Evolutionary conservation across 176 grass and related monocot species (phyloP).

Genomic region (Oryza longistaminata): DNA sequence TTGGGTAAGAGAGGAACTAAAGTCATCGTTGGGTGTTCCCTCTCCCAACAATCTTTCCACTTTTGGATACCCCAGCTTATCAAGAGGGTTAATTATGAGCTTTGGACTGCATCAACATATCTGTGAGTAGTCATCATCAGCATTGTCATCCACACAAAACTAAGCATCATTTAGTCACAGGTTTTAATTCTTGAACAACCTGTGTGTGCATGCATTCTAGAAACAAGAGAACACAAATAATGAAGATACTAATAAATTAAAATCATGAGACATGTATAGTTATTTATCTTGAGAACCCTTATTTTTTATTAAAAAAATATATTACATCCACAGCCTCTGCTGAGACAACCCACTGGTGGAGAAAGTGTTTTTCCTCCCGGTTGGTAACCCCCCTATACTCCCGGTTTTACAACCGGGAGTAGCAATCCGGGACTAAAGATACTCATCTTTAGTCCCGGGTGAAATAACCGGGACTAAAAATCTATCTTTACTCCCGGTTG

Average conservation of each 20-base stretch:
- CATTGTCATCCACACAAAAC: conserved; percentile 24
- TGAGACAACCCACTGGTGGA: too few species aligned
- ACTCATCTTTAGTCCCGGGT: too few species aligned
- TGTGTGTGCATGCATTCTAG: not conserved
- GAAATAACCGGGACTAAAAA: too few species aligned
- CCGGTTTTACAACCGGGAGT: too few species aligned
- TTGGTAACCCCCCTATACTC: too few species aligned
- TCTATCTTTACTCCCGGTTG: too few species aligned
- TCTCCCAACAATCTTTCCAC: conserved; percentile 32
- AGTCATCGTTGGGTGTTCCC: conserved; percentile 27
- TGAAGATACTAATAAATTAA: not conserved
- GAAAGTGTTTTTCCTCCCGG: too few species aligned
- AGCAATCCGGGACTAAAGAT: too few species aligned
- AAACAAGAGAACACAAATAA: not conserved
- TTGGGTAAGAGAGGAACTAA: conserved; percentile 15
- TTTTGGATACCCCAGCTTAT: conserved; percentile 13
- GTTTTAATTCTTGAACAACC: not conserved
- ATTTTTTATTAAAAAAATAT: too few species aligned
- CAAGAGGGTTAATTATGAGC: conserved; percentile 28
- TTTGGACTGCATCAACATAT: conserved; percentile 28
- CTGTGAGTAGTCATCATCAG: conserved; percentile 34
- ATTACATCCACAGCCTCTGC: too few species aligned
- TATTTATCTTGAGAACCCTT: too few species aligned
- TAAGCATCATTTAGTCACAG: conserved; percentile 1
- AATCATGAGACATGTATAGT: not conserved